phyloP scores from a whole-genome alignment of 2,329 filamentous ascomycete species.

The Ampelomyces quisqualis region DNA sequence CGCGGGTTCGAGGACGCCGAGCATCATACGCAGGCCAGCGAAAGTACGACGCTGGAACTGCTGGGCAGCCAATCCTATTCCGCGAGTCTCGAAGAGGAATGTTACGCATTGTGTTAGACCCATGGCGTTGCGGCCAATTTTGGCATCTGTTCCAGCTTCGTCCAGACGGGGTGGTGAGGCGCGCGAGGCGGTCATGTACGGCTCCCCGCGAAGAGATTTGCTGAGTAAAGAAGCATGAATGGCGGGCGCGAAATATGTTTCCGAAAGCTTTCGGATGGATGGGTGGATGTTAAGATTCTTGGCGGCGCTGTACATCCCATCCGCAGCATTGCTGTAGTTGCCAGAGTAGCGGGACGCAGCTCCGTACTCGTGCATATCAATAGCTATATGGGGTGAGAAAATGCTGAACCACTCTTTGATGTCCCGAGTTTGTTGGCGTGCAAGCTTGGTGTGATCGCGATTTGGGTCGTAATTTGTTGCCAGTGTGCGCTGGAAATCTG shows the following conservation, averaged over 20 bases:
- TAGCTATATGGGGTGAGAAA: slow-evolving; percentile 38
- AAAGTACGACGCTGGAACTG: slow-evolving; percentile 37
- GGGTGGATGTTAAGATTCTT: slow-evolving; percentile 43
- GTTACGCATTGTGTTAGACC: slow-evolving; percentile 40
- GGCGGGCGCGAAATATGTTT: slow-evolving; percentile 37
- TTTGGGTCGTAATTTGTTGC: slow-evolving; percentile 44
- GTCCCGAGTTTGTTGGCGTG: slow-evolving; percentile 38
- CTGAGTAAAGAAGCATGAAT: slow-evolving; percentile 33
- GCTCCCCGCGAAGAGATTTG: slow-evolving; percentile 36
- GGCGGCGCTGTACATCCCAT: slow-evolving; percentile 40
- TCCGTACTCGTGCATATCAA: slow-evolving; percentile 44
- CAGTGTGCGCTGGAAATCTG: slow-evolving; percentile 37
- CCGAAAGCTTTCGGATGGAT: slow-evolving; percentile 37
- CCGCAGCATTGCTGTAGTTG: slow-evolving; percentile 38
- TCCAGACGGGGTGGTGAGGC: slow-evolving; percentile 25
- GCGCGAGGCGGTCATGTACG: slow-evolving; percentile 36
- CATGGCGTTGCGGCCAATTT: slow-evolving; percentile 43
- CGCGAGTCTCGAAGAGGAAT: slow-evolving; percentile 41
- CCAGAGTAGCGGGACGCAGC: slow-evolving; percentile 28
- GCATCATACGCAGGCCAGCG: slow-evolving; percentile 37
- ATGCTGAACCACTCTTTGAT: slow-evolving; percentile 37
- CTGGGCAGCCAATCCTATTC: slow-evolving; percentile 41
- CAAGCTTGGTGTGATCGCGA: slow-evolving; percentile 42
- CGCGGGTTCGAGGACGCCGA: slow-evolving; percentile 39
- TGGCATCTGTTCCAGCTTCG: slow-evolving; percentile 41